Base-by-base conservation (phyloP, 805 yeast species). In the Kluyveromyces aestuarii region DNA sequence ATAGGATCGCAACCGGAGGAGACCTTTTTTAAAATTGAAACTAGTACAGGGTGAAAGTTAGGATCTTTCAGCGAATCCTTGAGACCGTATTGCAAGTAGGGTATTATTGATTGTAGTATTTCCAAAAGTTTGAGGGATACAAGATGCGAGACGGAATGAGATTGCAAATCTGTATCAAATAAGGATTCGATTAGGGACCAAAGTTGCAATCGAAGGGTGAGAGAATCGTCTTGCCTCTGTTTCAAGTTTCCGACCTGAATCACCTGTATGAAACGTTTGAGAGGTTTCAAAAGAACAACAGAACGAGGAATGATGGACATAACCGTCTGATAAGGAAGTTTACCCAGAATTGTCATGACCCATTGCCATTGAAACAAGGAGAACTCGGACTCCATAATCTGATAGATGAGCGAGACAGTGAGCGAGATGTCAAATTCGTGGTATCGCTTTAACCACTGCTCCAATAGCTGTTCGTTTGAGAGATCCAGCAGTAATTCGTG, bases 231-330 rank as follows among this genome's bases (percentile, higher is more conserved):
- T 19, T 60, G 59, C 9, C 55, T 54, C 46, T 64, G 67, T 40
- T 63, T 62, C 55, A 63, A 53, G 42, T 61, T 63, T 2, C 68
- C 68, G 2, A 62, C 67, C 52, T 63, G 63, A 5, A 64, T 45
- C 8, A 56, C 56, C 10, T 55, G 53, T 4, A 59, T 50, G 33
- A 57, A 63, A n/a, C 48, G 42, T 44, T 62, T 63, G 48, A 60
- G 58, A 19, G 56, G 56, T 38, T 52, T 49, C 27, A 59, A 16
- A 45, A 40, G 27, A 37, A 39, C 39, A 36, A 37, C 37, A 40
- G 21, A 45, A 33, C 9, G 21, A 27, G 46, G 41, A 9, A 44
- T 14, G 41, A 37, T n/a, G 37, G 33, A 33, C 17, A 37, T 13
- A 6, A 27, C 35, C 1, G 40, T 6, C 8, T 30, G 16, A 35